Evolutionary conservation across 768 basidiomycete genomes (phyloP), one percentile per base, ranked within the genome.

Genomic region (Fistulinella prunicolor): DNA sequence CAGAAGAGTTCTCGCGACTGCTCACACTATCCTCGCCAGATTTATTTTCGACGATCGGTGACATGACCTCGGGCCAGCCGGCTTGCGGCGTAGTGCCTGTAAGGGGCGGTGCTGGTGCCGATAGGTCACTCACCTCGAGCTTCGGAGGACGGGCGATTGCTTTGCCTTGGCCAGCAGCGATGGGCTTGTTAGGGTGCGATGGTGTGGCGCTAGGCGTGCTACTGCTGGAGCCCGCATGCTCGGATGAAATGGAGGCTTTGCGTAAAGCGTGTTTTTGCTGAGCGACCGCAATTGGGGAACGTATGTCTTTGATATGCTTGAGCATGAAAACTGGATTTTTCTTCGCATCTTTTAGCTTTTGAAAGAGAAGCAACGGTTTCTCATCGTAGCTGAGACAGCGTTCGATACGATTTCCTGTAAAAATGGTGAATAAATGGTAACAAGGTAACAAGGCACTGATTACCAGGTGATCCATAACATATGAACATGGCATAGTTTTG

Each of bases 271-370:
- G 94, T 67, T 99, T 99, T 66, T 94, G 90, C 59, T 94, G 89
- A 3, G 96, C 96, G 35, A 98, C 93, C 9, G 85, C 92, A 53
- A 98, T 98, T 0, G 96, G 96, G 6, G 94, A 96, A 38, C 92
- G 86, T 51, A 99, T 97, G 62, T 99, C 96, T 63, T 70, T 69
- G 69, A 94, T 94, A 54, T 95, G 91, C 54, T 94, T 90, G 45
- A 95, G 80, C 96, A 99, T 99, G 70, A 99, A 99, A 8, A 99
- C 95, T 2, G 96, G 95, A 53, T 96, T 94, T 71, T 97, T 97
- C 70, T 93, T 92, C 2, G 86, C 84, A 56, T 99, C 96, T 64
- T 98, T 99, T 47, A 98, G 79, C 64, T 89, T 93, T 66, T 98
- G 96, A 74, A 99, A 99, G 34, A 99, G 81, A 40, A 98, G 76